These are phyloP conservation scores for Arachnomyces sp. DNA, from an alignment of 2,329 filamentous ascomycete species.

Conservation along the genomic window DNA sequence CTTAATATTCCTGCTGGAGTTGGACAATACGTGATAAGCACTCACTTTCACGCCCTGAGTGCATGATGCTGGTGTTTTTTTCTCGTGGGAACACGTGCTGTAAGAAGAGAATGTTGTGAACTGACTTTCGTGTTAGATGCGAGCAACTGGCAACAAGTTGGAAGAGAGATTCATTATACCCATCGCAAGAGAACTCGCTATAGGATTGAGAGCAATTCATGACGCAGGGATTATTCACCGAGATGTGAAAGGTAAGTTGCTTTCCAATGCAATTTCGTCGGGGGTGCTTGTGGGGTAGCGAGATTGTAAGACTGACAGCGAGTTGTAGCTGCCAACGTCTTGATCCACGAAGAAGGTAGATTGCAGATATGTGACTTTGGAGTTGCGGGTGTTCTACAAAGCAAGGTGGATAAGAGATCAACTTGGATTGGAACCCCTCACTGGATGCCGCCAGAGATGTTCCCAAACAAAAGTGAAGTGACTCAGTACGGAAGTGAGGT, in stretches of 20 bases:
- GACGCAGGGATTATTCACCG: slow-evolving; percentile 58
- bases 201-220: slow-evolving; percentile 54
- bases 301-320: slow-evolving; percentile 3
- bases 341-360: slow-evolving; percentile 55
- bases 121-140: slow-evolving; percentile 29
- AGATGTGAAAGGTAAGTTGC: slow-evolving; percentile 50
- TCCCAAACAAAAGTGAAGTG: slow-evolving; percentile 26
- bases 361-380: slow-evolving; percentile 60
- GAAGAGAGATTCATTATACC: slow-evolving; percentile 56
- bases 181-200: slow-evolving; percentile 55
- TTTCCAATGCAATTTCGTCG: background rate
- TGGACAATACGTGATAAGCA: no score
- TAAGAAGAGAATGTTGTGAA: no score
- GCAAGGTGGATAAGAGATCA: slow-evolving; percentile 51
- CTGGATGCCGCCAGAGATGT: slow-evolving; percentile 59
- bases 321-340: slow-evolving; percentile 49
- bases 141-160: slow-evolving; percentile 41
- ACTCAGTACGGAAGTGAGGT: slow-evolving; percentile 40
- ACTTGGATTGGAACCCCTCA: slow-evolving; percentile 59
- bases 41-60: background rate
- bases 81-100: background rate
- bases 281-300: background rate
- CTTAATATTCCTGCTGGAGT: background rate
- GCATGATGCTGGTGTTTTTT: slow-evolving; percentile 17
- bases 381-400: slow-evolving; percentile 55